These are phyloP conservation scores for Asclepias syriaca DNA, from an alignment of 257 asterid genomes.

Conservation along the genomic window DNA sequence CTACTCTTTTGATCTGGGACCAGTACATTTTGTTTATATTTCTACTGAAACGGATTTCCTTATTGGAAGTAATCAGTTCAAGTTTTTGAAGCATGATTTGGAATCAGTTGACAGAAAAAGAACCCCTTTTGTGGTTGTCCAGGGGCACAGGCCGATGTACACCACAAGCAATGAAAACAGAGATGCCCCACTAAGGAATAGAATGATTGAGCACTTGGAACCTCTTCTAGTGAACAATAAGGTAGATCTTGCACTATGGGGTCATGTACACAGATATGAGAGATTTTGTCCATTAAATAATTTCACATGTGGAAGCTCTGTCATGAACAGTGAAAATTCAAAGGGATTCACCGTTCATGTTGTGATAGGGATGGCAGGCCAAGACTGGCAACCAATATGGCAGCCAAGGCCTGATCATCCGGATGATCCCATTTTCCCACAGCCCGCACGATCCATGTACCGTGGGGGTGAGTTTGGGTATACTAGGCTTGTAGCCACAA, in stretches of 20 bases:
- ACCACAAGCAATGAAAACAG: slow-evolving; percentile 58
- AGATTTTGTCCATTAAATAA: slow-evolving; percentile 82
- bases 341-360: slow-evolving; percentile 57
- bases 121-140: slow-evolving; percentile 77
- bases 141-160: slow-evolving; percentile 97
- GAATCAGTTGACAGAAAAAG: slow-evolving; percentile 64
- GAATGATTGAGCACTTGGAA: slow-evolving; percentile 58
- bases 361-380: slow-evolving; percentile 96
- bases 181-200: slow-evolving; percentile 53
- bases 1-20: slow-evolving; percentile 75
- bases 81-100: slow-evolving; percentile 69
- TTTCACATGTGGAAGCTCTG: slow-evolving; percentile 70
- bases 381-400: slow-evolving; percentile 95
- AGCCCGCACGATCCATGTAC: slow-evolving; percentile 62
- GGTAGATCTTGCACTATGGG: slow-evolving; percentile 80
- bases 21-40: slow-evolving; percentile 78
- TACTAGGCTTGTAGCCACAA: slow-evolving; percentile 55
- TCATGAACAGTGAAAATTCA: slow-evolving; percentile 30
- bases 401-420: slow-evolving; percentile 64
- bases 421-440: slow-evolving; percentile 63
- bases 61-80: slow-evolving; percentile 69
- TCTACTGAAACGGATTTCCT: slow-evolving; percentile 88
- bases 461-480: slow-evolving; percentile 89
- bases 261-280: slow-evolving; percentile 87
- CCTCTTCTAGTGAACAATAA: slow-evolving; percentile 71